Conservation (phyloP, 768 basidiomycete species). For the Chalciporus piperatus region DNA sequence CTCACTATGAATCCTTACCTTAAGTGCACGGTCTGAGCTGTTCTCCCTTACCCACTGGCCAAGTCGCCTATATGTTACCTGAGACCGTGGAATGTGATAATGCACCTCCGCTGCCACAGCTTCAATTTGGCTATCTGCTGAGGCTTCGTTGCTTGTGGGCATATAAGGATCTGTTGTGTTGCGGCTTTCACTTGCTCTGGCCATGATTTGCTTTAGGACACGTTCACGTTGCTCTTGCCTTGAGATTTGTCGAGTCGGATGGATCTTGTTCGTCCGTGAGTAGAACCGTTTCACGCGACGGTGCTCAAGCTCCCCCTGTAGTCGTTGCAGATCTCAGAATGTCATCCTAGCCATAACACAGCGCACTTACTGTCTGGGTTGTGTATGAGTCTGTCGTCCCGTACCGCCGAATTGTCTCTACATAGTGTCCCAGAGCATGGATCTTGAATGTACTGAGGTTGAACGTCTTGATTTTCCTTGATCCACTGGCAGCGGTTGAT, state of each 20-base stretch:
- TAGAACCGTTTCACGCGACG: constrained; percentile 36
- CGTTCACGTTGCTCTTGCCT: constrained; percentile 15
- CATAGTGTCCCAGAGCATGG: constrained; percentile 35
- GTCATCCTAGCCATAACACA: not conserved
- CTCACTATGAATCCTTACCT: constrained; percentile 8
- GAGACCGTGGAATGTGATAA: no score
- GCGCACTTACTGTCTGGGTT: constrained; percentile 29
- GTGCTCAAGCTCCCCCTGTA: constrained; percentile 39
- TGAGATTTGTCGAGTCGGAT: constrained; percentile 30
- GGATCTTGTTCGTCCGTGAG: constrained; percentile 32
- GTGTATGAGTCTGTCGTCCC: constrained; percentile 38
- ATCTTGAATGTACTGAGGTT: constrained; percentile 31
- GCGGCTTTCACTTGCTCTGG: not conserved
- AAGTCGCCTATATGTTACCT: no score
- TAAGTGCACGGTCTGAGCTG: constrained; percentile 11
- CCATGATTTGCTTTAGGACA: not conserved
- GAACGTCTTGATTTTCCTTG: not conserved
- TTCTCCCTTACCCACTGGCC: no score
- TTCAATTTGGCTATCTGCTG: no score
- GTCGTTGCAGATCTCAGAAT: not conserved
- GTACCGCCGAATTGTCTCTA: constrained; percentile 18
- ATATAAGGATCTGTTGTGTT: no score
- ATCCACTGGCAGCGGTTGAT: not conserved
- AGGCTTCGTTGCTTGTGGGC: no score
- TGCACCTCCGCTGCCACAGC: no score